Evolutionary conservation across 2,329 filamentous ascomycete genomes (phyloP).

Genomic region (Pseudogymnoascus sp.): DNA sequence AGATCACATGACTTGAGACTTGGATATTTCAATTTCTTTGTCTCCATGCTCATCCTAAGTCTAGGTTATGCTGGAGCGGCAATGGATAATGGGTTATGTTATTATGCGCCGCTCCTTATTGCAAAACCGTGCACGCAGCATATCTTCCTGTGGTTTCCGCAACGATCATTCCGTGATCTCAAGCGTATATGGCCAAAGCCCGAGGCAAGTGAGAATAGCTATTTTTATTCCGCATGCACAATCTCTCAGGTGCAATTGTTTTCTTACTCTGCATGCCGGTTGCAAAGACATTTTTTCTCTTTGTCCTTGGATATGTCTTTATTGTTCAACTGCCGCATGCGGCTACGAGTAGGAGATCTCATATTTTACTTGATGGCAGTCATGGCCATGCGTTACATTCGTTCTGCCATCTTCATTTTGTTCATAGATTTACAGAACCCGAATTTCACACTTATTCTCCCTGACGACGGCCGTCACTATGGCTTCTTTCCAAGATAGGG

Average conservation of each 20-base stretch:
- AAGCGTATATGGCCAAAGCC: not conserved
- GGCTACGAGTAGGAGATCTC: not conserved
- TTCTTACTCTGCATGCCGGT: not conserved
- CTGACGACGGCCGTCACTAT: not conserved
- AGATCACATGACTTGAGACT: not conserved
- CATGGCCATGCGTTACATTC: not conserved
- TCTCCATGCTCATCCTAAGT: not conserved
- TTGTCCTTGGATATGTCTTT: constrained; percentile 5
- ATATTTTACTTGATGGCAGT: constrained; percentile 2
- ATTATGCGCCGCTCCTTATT: not conserved
- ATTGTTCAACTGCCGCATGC: constrained; percentile 4
- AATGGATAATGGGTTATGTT: not conserved
- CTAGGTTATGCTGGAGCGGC: not conserved
- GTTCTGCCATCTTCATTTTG: not conserved
- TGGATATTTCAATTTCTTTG: not conserved
- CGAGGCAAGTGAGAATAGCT: not conserved
- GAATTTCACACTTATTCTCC: not conserved
- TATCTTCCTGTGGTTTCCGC: not conserved
- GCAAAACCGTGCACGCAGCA: not conserved
- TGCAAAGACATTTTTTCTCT: not conserved
- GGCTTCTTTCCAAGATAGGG: not conserved
- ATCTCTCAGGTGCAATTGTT: not conserved
- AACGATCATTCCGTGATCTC: not conserved
- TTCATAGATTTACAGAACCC: not conserved
- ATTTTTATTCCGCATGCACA: not conserved